phyloP scores from a whole-genome alignment of 2,329 filamentous ascomycete species.

The Fusarium sp. region DNA sequence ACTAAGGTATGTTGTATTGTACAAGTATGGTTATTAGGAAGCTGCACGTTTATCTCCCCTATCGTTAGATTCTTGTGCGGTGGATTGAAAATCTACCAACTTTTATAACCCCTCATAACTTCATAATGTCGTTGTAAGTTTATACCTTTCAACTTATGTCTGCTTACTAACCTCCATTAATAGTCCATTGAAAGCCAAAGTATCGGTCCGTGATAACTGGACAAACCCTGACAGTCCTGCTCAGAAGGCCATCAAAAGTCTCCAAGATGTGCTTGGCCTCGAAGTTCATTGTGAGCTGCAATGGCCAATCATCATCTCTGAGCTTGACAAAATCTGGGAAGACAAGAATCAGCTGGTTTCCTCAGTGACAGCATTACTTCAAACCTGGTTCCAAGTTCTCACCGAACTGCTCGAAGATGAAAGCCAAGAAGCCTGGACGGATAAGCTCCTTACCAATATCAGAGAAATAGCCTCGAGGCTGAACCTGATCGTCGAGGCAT shows the following conservation, averaged over 20 bases:
- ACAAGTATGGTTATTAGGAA: background rate
- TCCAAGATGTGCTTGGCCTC: constrained; percentile 54
- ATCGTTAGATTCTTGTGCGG: background rate
- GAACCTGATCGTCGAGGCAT: constrained; percentile 53
- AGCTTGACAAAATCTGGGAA: constrained; percentile 52
- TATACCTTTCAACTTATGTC: background rate
- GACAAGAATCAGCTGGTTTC: constrained; percentile 55
- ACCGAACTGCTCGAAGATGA: constrained; percentile 56
- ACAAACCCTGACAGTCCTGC: constrained; percentile 48
- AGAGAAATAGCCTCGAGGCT: constrained; percentile 43
- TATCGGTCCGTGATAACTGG: constrained; percentile 59
- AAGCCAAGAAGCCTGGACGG: constrained; percentile 55
- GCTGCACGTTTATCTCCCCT: background rate
- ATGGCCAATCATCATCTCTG: constrained; percentile 56
- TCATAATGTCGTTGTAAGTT: constrained; percentile 26
- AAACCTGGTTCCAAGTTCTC: constrained; percentile 55
- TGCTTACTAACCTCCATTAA: background rate
- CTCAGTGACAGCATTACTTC: constrained; percentile 50
- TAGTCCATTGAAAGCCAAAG: constrained; percentile 57
- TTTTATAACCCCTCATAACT: background rate
- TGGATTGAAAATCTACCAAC: background rate
- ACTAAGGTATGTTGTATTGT: background rate
- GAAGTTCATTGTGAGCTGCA: constrained; percentile 54
- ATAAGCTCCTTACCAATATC: constrained; percentile 54
- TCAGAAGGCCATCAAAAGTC: constrained; percentile 47